Conservation (phyloP, 257 asterid genomes). For the Cinchona pubescens region DNA sequence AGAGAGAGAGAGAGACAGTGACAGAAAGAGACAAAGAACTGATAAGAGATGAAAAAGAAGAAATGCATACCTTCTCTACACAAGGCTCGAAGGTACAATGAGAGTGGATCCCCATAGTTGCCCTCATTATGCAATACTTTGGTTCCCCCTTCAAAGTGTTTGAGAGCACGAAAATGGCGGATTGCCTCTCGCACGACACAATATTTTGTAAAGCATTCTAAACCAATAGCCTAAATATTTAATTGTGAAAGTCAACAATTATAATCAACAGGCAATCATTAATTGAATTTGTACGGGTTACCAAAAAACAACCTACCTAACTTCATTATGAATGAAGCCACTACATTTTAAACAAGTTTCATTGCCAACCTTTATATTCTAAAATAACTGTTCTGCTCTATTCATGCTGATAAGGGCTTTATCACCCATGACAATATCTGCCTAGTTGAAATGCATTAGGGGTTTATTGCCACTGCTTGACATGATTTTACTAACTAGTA, state of each 20-base stretch:
- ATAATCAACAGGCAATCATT: not conserved
- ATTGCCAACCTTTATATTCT: not conserved
- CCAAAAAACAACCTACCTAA: not conserved
- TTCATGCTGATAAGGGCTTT: not conserved
- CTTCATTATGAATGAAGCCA: not conserved
- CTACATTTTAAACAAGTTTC: not conserved
- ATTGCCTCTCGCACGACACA: constrained; percentile 90
- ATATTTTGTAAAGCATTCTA: constrained; percentile 96
- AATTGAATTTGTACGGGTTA: not conserved
- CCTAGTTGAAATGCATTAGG: not conserved
- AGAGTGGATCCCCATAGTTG: constrained; percentile 90
- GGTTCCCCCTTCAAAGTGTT: constrained; percentile 75
- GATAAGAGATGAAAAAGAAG: not conserved
- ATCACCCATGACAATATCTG: not conserved
- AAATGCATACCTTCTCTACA: constrained; percentile 79
- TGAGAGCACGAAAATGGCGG: constrained; percentile 91
- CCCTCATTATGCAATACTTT: constrained; percentile 65
- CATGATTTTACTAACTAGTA: constrained; percentile 10
- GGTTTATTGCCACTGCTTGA: constrained; percentile 15
- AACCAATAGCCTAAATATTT: constrained; percentile 63
- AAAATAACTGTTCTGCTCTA: not conserved
- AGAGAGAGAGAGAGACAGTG: not conserved
- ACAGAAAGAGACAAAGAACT: not conserved
- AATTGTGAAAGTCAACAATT: not conserved
- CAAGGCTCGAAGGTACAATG: constrained; percentile 89